phyloP scores from a whole-genome alignment of 2,329 filamentous ascomycete genomes.

The Xylaria digitata region DNA sequence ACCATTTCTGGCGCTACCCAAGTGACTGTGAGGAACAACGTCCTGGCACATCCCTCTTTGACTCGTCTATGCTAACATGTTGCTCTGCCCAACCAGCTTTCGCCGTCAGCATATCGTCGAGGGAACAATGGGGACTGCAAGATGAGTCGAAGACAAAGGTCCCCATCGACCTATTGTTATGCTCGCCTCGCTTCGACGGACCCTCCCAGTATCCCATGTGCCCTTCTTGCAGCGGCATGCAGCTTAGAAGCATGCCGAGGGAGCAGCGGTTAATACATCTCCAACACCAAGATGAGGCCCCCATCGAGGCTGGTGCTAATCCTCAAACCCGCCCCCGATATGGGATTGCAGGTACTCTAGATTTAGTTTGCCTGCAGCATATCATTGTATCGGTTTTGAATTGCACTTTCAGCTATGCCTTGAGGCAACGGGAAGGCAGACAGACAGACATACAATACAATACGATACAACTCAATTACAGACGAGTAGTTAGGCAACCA shows the following conservation, averaged over 20 bases:
- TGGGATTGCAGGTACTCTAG: slow-evolving; percentile 24
- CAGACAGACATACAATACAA: slow-evolving; percentile 2
- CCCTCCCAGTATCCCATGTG: slow-evolving; percentile 32
- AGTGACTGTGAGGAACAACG: slow-evolving; percentile 50
- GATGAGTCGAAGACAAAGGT: slow-evolving; percentile 29
- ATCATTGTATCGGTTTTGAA: slow-evolving; percentile 18
- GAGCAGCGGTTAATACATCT: slow-evolving; percentile 37
- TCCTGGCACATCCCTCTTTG: slow-evolving; percentile 43
- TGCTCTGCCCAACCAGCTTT: slow-evolving; percentile 49
- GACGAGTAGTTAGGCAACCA: not conserved
- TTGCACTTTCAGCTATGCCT: slow-evolving; percentile 3
- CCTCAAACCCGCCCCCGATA: slow-evolving; percentile 46
- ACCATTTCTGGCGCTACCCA: slow-evolving; percentile 49
- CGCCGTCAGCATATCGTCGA: slow-evolving; percentile 40
- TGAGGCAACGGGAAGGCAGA: not conserved
- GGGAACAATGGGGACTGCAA: slow-evolving; percentile 40
- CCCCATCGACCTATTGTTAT: slow-evolving; percentile 25
- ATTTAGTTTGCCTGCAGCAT: slow-evolving; percentile 13
- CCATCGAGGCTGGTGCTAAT: slow-evolving; percentile 40
- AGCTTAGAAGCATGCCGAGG: slow-evolving; percentile 24
- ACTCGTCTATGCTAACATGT: slow-evolving; percentile 44
- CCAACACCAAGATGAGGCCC: slow-evolving; percentile 39
- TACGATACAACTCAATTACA: not conserved
- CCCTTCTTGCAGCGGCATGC: slow-evolving; percentile 32
- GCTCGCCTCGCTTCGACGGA: slow-evolving; percentile 37